Evolutionary conservation across 2,329 filamentous ascomycete species (phyloP).

Genomic region (Sarocladium brachiariae): DNA sequence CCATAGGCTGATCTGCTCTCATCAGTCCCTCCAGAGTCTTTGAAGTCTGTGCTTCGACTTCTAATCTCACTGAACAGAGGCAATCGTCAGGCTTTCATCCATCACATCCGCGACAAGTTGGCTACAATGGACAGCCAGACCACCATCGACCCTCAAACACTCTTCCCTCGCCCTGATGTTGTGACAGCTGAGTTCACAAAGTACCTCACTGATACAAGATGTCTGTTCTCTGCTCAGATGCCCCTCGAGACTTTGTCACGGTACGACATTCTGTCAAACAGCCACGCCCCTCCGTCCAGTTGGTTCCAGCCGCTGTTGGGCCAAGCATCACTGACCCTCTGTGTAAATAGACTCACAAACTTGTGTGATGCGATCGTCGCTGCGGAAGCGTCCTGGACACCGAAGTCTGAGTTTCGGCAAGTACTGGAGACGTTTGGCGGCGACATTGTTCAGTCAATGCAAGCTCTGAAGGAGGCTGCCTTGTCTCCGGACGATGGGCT

Average conservation of each 20-base stretch:
- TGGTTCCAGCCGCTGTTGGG: too few relatives aligned
- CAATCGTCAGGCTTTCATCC: constrained; percentile 26
- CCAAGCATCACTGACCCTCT: too few relatives aligned
- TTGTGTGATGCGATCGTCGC: constrained; percentile 14
- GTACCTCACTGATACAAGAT: constrained; percentile 26
- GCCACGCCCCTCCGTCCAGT: too few relatives aligned
- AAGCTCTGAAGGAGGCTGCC: constrained; percentile 27
- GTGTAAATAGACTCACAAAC: constrained; percentile 9
- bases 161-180: constrained; percentile 20
- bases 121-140: constrained; percentile 17
- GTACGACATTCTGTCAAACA: constrained; percentile 17
- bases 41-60: constrained; percentile 26
- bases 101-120: constrained; percentile 24
- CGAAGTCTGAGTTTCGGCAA: constrained; percentile 7
- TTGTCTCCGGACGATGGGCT: constrained; percentile 16
- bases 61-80: constrained; percentile 24
- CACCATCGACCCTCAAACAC: constrained; percentile 13
- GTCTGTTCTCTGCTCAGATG: constrained; percentile 30
- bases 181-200: constrained; percentile 18
- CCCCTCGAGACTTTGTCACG: constrained; percentile 22
- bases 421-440: constrained; percentile 22
- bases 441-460: constrained; percentile 30
- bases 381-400: constrained; percentile 10
- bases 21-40: constrained; percentile 23
- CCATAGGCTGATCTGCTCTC: too few relatives aligned